Percentiles rank a stretch among this genome's conserved stretches.
Evolutionary conservation across 2,329 filamentous ascomycete genomes (phyloP).

Genomic region (Stromatinia cepivora): DNA sequence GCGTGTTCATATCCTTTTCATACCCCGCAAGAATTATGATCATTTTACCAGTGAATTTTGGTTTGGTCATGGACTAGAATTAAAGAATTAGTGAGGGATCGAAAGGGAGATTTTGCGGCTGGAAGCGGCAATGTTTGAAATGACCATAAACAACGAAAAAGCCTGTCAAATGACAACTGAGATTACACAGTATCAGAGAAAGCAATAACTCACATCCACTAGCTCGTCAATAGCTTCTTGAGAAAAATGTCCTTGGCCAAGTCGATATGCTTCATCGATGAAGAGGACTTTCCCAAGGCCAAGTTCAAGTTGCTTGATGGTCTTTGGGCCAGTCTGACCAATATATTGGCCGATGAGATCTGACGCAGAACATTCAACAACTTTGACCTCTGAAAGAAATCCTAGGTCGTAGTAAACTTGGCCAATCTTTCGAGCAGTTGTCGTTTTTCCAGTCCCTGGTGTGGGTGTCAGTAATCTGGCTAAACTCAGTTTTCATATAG

Average conservation of each 20-base stretch:
- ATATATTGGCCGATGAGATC: constrained; percentile 69
- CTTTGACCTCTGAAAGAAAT: constrained; percentile 58
- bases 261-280: constrained; percentile 59
- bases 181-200: too few relatives aligned
- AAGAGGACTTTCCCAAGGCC: constrained; percentile 56
- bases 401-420: constrained; percentile 75
- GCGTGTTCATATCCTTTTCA: constrained; percentile 53
- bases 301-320: constrained; percentile 56
- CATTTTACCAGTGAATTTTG: constrained; percentile 50
- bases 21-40: constrained; percentile 60
- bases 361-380: constrained; percentile 65
- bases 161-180: background rate
- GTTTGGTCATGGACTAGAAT: constrained; percentile 44
- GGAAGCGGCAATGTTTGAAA: background rate
- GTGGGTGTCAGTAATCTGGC: background rate
- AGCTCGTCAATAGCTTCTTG: constrained; percentile 75
- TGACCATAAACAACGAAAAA: background rate
- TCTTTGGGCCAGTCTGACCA: constrained; percentile 69
- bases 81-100: background rate
- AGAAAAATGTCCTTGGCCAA: constrained; percentile 51
- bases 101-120: background rate
- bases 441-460: constrained; percentile 69
- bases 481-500: background rate
- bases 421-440: constrained; percentile 71
- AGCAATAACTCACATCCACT: constrained; percentile 41